Base-by-base conservation (phyloP, 176 grass and related monocot genomes). In the Thinopyrum elongatum region DNA sequence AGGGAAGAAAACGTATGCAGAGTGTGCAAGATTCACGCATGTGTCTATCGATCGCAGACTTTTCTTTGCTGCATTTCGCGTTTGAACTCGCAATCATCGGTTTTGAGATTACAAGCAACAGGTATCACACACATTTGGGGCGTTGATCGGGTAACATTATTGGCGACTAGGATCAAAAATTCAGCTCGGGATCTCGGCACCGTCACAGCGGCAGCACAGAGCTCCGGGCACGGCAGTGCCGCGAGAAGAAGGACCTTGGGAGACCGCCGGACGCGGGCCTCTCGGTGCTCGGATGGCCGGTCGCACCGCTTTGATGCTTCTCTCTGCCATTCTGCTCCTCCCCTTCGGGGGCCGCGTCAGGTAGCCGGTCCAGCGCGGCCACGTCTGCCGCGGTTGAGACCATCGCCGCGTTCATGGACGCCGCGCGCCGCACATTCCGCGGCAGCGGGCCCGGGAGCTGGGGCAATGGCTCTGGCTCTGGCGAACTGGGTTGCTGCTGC, bases 221-320 rank as follows among this genome's bases (percentile, higher is more conserved):
- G 88, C 86, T 92, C 84, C 90, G 89, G 26, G 90, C 80, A 41
- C 93, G 90, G 80, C 76, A 77, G 39, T 92, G 90, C 79, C 90
- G 89, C n/a, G 86, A 71, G 84, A 95, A 95, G 74, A 92, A 95
- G 15, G 80, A 90, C 83, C 88, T 92, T 31, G 85, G 81, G 35
- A 33, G 51, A 6, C 63, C 85, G 55, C 31, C 28, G 21, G 86
- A 39, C 10, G 74, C 53, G 8, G 28, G 86, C 77, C 90, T 86
- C 77, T 88, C 82, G 28, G 41, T 53, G 55, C 61, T 42, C 73
- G 23, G 39, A 11, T 79, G 84, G 35, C 33, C 55, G 14, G 85
- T 88, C 36, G 79, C 30, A 29, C 71, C 89, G 7, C 44, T 51
- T 7, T 26, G 80, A 19, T 77, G 67, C 83, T 77, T 90, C 23